These are phyloP conservation scores for Lophiostoma macrostomum DNA, from an alignment of 495 filamentous ascomycete species.

Conservation along the genomic window DNA sequence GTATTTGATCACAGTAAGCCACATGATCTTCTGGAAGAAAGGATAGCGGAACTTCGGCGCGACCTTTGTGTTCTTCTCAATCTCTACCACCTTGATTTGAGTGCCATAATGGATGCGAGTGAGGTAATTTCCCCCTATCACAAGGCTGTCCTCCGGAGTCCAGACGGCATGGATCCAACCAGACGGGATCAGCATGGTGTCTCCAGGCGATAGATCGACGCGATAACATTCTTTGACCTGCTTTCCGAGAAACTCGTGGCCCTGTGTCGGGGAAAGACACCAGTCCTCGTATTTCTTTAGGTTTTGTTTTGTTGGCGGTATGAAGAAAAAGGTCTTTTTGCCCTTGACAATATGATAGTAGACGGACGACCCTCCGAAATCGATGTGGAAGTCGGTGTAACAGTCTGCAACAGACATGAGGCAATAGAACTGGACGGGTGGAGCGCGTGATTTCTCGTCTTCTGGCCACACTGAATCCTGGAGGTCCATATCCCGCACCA, in stretches of 20 bases:
- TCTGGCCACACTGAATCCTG: slow-evolving; percentile 71
- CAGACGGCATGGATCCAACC: slow-evolving; percentile 82
- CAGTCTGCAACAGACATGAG: slow-evolving; percentile 78
- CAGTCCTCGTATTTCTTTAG: slow-evolving; percentile 76
- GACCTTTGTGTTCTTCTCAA: slow-evolving; percentile 71
- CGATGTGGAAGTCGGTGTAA: slow-evolving; percentile 78
- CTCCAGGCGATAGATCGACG: slow-evolving; percentile 67
- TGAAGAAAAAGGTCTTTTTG: slow-evolving; percentile 76
- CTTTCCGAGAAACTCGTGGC: slow-evolving; percentile 63
- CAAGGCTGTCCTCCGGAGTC: slow-evolving; percentile 72
- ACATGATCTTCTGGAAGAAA: slow-evolving; percentile 72
- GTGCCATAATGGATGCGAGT: slow-evolving; percentile 68
- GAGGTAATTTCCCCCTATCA: slow-evolving; percentile 75
- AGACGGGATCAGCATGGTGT: slow-evolving; percentile 76
- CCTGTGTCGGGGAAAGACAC: slow-evolving; percentile 71
- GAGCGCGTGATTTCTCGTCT: slow-evolving; percentile 58
- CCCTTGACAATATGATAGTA: slow-evolving; percentile 77
- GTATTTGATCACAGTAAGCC: slow-evolving; percentile 67
- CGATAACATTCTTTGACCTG: slow-evolving; percentile 73
- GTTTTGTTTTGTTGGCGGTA: slow-evolving; percentile 69
- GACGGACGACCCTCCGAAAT: slow-evolving; percentile 76
- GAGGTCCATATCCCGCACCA: slow-evolving; percentile 69
- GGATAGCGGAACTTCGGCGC: slow-evolving; percentile 69
- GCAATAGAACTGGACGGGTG: slow-evolving; percentile 68
- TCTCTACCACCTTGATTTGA: slow-evolving; percentile 67